Conservation (phyloP, 345 rosid genomes). For the Aegle marmelos region DNA sequence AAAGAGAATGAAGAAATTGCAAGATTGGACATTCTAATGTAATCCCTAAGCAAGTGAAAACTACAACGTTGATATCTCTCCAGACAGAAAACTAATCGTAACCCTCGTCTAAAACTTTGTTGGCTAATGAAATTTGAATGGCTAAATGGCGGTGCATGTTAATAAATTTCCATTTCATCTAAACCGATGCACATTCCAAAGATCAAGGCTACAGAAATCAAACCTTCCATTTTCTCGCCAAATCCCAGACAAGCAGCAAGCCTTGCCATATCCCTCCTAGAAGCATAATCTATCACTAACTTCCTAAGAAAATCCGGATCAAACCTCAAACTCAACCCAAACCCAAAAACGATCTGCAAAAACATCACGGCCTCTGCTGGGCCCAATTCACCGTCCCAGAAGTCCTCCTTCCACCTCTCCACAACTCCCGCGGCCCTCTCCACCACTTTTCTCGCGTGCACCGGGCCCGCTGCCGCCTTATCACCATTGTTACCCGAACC, state of each 20-base stretch:
- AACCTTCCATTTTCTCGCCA: slow-evolving; percentile 48
- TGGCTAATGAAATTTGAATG: neutral
- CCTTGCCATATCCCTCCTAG: slow-evolving; percentile 58
- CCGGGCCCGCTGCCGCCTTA: slow-evolving; percentile 18
- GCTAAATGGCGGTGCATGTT: neutral
- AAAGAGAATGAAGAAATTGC: neutral
- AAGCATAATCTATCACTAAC: slow-evolving; percentile 42
- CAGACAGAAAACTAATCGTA: neutral
- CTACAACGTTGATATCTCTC: neutral
- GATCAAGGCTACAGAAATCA: neutral
- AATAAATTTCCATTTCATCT: neutral
- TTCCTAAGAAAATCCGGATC: slow-evolving; percentile 47
- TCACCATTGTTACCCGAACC: neutral
- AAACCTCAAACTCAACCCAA: slow-evolving; percentile 39
- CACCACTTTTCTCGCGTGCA: slow-evolving; percentile 30
- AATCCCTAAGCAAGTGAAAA: neutral
- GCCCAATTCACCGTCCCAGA: slow-evolving; percentile 26
- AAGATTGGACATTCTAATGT: neutral
- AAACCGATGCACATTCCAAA: neutral
- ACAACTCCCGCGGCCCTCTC: slow-evolving; percentile 37
- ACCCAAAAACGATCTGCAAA: slow-evolving; percentile 49
- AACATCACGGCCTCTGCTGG: slow-evolving; percentile 59
- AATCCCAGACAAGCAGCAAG: slow-evolving; percentile 41
- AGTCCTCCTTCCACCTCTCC: slow-evolving; percentile 40
- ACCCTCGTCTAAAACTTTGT: neutral